Percentiles rank a stretch among this genome's conserved stretches.
Conservation (phyloP, 2,329 filamentous ascomycete species). For the Scolecobasidium constrictum region DNA sequence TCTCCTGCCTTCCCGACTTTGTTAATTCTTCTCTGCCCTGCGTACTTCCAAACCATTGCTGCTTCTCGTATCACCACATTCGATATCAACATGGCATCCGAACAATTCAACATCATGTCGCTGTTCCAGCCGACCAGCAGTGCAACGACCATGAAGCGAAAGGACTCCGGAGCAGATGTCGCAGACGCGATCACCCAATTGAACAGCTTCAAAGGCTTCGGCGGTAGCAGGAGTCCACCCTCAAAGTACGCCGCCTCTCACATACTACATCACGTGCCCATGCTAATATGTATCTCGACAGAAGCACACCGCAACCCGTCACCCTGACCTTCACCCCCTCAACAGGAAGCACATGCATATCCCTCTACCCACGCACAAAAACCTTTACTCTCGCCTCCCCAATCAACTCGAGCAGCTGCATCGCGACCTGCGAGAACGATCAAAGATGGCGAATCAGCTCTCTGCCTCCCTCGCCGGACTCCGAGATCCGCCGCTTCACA, state of each 20-base stretch:
- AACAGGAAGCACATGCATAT: slow-evolving; percentile 7
- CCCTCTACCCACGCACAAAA: slow-evolving; percentile 8
- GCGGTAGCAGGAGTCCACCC: not conserved
- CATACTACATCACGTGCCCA: not conserved
- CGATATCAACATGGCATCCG: not conserved
- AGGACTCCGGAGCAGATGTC: slow-evolving; percentile 5
- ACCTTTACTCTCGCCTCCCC: slow-evolving; percentile 6
- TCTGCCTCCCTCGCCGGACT: not conserved
- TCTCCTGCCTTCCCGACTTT: too few relatives aligned
- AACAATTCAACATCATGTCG: not conserved
- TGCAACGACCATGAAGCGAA: not conserved
- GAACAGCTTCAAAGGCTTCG: slow-evolving; percentile 2
- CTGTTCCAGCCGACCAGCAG: not conserved
- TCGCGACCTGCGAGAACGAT: slow-evolving; percentile 3
- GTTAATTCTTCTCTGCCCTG: too few relatives aligned
- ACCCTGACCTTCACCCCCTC: slow-evolving; percentile 8
- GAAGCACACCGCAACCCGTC: not conserved
- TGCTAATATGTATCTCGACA: not conserved
- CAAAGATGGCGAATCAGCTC: slow-evolving; percentile 7
- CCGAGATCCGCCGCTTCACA: not conserved
- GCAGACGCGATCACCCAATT: slow-evolving; percentile 3
- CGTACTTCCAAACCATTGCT: too few relatives aligned
- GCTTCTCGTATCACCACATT: too few relatives aligned
- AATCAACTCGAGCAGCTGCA: slow-evolving; percentile 1
- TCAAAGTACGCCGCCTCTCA: slow-evolving; percentile 1